These are phyloP conservation scores for Claviceps humidiphila DNA, from an alignment of 2,329 filamentous ascomycete genomes.

Conservation along the genomic window DNA sequence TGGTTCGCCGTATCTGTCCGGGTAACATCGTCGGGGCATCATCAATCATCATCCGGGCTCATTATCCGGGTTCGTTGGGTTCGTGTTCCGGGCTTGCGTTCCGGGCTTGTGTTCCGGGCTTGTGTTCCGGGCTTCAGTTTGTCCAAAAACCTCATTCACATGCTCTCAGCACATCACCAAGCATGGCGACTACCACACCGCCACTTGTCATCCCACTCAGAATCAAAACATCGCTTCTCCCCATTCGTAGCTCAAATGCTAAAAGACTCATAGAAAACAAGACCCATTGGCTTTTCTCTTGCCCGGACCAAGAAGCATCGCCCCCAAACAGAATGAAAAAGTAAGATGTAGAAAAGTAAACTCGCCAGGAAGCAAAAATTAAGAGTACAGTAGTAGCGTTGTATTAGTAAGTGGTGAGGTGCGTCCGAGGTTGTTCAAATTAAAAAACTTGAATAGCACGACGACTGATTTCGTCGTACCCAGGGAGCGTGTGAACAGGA, in stretches of 20 bases:
- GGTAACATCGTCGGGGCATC: no score
- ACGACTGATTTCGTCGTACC: conserved; percentile 22
- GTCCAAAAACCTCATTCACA: neutral
- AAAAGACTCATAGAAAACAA: neutral
- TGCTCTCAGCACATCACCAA: neutral
- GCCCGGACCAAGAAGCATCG: neutral
- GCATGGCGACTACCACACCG: neutral
- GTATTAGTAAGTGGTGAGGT: neutral
- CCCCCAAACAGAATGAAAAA: neutral
- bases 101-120: no score
- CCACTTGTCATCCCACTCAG: neutral
- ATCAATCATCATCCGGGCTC: no score
- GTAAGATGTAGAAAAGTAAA: no score
- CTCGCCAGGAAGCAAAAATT: neutral
- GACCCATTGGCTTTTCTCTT: neutral
- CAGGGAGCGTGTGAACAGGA: conserved; percentile 23
- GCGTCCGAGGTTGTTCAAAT: neutral
- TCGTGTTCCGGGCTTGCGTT: no score
- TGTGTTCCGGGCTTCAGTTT: neutral
- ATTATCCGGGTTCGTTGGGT: no score
- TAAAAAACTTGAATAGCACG: conserved; percentile 11
- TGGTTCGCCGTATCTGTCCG: no score
- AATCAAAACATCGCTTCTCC: neutral
- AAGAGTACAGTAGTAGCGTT: neutral
- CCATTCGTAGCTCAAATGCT: neutral